A percentile compares a stretch with the other conserved stretches of the same genome.
Evolutionary conservation across 495 filamentous ascomycete species (phyloP).

Genomic region (Tuber umbilicatum): DNA sequence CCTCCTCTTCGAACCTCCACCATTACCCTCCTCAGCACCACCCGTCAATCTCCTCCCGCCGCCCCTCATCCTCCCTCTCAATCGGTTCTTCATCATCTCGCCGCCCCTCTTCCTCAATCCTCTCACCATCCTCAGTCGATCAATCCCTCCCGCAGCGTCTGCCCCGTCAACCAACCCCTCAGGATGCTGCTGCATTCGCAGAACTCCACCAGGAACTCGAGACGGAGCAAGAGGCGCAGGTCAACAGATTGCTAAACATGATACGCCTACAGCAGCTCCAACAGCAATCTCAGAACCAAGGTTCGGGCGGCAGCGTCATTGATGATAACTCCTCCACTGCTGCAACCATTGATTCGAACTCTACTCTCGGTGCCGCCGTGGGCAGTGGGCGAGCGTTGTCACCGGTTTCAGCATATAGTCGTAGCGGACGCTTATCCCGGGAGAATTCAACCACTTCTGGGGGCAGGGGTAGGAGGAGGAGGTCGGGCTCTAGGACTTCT

Average conservation of each 20-base stretch:
- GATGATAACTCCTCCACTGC: slow-evolving; percentile 48
- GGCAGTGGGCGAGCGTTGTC: slow-evolving; percentile 49
- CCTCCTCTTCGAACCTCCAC: slow-evolving; percentile 25
- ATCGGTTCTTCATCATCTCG: slow-evolving; percentile 32
- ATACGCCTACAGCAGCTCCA: slow-evolving; percentile 83
- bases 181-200: slow-evolving; percentile 71
- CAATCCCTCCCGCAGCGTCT: slow-evolving; percentile 41
- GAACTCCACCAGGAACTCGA: slow-evolving; percentile 94
- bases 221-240: slow-evolving; percentile 90
- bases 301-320: slow-evolving; percentile 48
- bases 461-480: slow-evolving; percentile 11
- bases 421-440: slow-evolving; percentile 32
- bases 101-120: slow-evolving; percentile 31
- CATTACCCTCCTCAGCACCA: slow-evolving; percentile 8
- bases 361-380: slow-evolving; percentile 50
- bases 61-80: slow-evolving; percentile 34
- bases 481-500: slow-evolving; percentile 48
- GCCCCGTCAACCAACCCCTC: slow-evolving; percentile 42
- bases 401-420: slow-evolving; percentile 44
- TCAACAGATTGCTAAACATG: slow-evolving; percentile 84
- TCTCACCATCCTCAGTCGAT: slow-evolving; percentile 23
- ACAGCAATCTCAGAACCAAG: slow-evolving; percentile 50
- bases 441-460: slow-evolving; percentile 25
- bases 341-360: slow-evolving; percentile 62
- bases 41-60: slow-evolving; percentile 23